Percentiles rank a stretch among this genome's conserved stretches.
Evolutionary conservation across 495 filamentous ascomycete genomes (phyloP).

Genomic region (Aspergillus steynii): DNA sequence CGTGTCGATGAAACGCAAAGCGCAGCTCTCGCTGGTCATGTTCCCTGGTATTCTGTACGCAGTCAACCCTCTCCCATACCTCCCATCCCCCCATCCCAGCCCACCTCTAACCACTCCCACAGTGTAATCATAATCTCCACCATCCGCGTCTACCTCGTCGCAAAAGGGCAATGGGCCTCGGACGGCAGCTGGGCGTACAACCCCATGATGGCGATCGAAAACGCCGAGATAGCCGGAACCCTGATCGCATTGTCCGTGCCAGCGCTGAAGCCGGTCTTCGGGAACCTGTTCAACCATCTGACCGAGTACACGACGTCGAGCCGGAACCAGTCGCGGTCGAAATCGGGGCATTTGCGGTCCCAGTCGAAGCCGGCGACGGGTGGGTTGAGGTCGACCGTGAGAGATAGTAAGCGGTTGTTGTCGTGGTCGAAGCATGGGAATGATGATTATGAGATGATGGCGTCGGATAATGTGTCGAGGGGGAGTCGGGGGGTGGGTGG

Average conservation of each 20-base stretch:
- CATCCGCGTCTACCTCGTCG: conserved; percentile 43
- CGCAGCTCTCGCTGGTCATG: conserved; percentile 41
- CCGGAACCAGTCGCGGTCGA: conserved; percentile 19
- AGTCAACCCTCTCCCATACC: too few relatives aligned
- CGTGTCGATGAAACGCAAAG: conserved; percentile 32
- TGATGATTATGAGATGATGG: conserved; percentile 36
- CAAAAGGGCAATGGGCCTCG: conserved; percentile 36
- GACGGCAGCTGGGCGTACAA: conserved; percentile 49
- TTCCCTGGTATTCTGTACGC: conserved; percentile 48
- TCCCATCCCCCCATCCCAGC: neutral
- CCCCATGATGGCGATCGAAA: conserved; percentile 46
- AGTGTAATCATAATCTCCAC: conserved; percentile 46
- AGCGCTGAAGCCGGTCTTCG: conserved; percentile 44
- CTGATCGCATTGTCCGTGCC: conserved; percentile 48
- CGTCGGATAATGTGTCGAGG: conserved; percentile 15
- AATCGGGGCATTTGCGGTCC: conserved; percentile 10
- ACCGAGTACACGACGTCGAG: conserved; percentile 26
- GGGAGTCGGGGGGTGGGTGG: neutral
- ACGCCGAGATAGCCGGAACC: conserved; percentile 44
- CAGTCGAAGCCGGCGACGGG: conserved; percentile 22
- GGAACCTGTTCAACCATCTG: conserved; percentile 28
- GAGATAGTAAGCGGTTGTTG: conserved; percentile 29
- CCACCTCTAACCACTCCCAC: conserved; percentile 2
- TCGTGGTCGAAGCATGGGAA: conserved; percentile 24
- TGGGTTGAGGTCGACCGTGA: conserved; percentile 12